Evolutionary conservation across 2,329 filamentous ascomycete species (phyloP).

Genomic region (Aspergillus tubingensis): DNA sequence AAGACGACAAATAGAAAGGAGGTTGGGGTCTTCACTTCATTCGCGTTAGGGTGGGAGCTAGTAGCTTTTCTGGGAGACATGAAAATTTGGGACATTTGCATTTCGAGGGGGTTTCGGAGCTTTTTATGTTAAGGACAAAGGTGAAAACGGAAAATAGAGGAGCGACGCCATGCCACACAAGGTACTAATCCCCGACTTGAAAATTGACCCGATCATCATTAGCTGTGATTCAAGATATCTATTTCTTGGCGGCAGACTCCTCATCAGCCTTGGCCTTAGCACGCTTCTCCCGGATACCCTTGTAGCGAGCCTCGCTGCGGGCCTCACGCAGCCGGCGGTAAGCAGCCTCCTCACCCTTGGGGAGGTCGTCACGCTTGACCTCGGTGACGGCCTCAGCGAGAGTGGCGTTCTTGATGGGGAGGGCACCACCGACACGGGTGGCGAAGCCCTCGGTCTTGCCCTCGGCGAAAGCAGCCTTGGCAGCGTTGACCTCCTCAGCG

Average conservation of each 20-base stretch:
- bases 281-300: slow-evolving; percentile 90
- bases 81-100: slow-evolving; percentile 37
- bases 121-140: slow-evolving; percentile 40
- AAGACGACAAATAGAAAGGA: neutral
- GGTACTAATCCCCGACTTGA: slow-evolving; percentile 37
- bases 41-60: neutral
- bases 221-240: slow-evolving; percentile 42
- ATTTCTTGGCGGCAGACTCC: slow-evolving; percentile 58
- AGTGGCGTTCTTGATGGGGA: slow-evolving; percentile 71
- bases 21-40: neutral
- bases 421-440: slow-evolving; percentile 57
- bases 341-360: slow-evolving; percentile 78
- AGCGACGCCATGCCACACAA: slow-evolving; percentile 42
- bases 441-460: slow-evolving; percentile 55
- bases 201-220: slow-evolving; percentile 45
- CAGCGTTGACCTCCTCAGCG: slow-evolving; percentile 77
- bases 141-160: slow-evolving; percentile 34
- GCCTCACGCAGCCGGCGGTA: slow-evolving; percentile 83
- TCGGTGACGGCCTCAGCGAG: slow-evolving; percentile 64
- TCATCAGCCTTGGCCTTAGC: slow-evolving; percentile 77
- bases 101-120: slow-evolving; percentile 40
- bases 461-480: slow-evolving; percentile 56
- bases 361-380: slow-evolving; percentile 80
- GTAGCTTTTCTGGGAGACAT: slow-evolving; percentile 10
- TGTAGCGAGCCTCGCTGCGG: slow-evolving; percentile 77